phyloP scores from a whole-genome alignment of 495 filamentous ascomycete genomes.

The Podospora anserina region DNA sequence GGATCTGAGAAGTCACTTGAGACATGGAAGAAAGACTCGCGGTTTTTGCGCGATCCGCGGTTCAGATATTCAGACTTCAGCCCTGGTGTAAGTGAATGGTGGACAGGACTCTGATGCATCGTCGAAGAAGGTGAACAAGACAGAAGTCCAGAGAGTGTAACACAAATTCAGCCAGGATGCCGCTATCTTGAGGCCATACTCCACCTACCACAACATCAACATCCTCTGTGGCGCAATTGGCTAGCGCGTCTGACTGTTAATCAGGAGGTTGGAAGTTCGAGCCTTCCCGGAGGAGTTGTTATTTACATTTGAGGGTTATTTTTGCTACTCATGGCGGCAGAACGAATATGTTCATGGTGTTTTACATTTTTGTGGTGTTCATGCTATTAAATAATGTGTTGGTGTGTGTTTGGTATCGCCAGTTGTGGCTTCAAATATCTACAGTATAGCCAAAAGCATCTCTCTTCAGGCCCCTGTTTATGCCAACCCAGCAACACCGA shows the following conservation, averaged over 20 bases:
- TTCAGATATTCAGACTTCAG: background rate
- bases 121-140: background rate
- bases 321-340: background rate
- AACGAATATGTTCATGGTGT: background rate
- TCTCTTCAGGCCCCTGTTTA: background rate
- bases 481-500: constrained; percentile 17
- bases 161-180: background rate
- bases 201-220: background rate
- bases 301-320: background rate
- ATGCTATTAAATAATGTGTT: background rate
- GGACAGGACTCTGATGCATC: background rate
- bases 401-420: background rate
- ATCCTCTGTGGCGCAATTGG: constrained; percentile 27
- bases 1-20: background rate
- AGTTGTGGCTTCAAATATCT: background rate
- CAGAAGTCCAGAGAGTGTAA: background rate
- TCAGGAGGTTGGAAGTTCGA: constrained; percentile 20
- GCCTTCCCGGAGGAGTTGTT: constrained; percentile 23
- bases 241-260: constrained; percentile 20
- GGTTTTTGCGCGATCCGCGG: background rate
- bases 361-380: background rate
- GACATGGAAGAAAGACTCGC: background rate
- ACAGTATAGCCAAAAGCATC: background rate
- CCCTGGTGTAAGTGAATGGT: background rate
- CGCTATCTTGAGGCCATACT: background rate